A percentile compares a stretch with the other conserved stretches of the same genome.
These are phyloP conservation scores for Kandelia obovata DNA, from an alignment of 345 rosid species.

Conservation along the genomic window DNA sequence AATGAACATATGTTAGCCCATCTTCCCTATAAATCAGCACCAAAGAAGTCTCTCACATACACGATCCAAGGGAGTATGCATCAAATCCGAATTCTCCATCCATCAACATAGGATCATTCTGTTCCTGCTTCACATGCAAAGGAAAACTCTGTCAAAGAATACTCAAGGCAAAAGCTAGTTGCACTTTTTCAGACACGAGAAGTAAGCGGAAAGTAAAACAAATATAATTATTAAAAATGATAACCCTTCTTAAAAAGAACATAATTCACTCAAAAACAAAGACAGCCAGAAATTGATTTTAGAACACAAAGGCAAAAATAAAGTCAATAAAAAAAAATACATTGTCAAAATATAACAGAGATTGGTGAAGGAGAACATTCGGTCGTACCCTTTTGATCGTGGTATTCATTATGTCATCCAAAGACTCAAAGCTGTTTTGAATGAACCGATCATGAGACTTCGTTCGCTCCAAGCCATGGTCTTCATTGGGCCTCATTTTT, in stretches of 20 bases:
- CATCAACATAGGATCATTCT: slow-evolving; percentile 30
- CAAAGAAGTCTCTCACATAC: slow-evolving; percentile 28
- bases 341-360: slow-evolving; percentile 4
- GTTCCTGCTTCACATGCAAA: slow-evolving; percentile 43
- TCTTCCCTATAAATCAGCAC: slow-evolving; percentile 12
- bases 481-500: slow-evolving; percentile 38
- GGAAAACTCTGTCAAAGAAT: not conserved
- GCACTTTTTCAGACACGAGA: no score
- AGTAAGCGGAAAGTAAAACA: not conserved
- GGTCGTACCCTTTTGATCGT: slow-evolving; percentile 62
- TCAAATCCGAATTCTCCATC: slow-evolving; percentile 62
- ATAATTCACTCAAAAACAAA: not conserved
- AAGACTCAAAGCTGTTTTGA: slow-evolving; percentile 45
- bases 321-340: not conserved
- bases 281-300: not conserved
- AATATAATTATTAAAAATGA: no score
- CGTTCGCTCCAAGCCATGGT: slow-evolving; percentile 36
- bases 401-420: slow-evolving; percentile 66
- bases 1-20: slow-evolving; percentile 15
- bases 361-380: slow-evolving; percentile 2
- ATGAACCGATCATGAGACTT: slow-evolving; percentile 45
- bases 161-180: not conserved
- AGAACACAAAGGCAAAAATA: not conserved
- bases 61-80: slow-evolving; percentile 46
- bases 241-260: no score